A percentile compares a stretch with the other conserved stretches of the same genome.
Conservation (phyloP, 192 early-diverging fungal species). For the Linnemannia hyalina region DNA sequence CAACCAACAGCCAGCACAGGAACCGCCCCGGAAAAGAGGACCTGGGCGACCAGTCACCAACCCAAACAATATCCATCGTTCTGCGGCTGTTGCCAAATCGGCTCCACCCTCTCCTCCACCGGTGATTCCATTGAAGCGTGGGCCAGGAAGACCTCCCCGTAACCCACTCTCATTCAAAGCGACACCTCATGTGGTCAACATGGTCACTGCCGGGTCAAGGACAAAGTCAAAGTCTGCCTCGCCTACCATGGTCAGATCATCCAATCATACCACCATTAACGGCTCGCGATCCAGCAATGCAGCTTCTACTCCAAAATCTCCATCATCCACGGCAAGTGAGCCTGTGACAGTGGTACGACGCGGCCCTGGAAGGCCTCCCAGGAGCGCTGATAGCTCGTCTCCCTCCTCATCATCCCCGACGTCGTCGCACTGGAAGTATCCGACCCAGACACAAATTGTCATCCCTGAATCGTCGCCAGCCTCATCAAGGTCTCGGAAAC, state of each 20-base stretch:
- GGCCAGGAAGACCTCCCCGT: conserved; percentile 55
- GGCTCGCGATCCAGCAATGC: conserved; percentile 3
- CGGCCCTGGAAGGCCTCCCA: conserved; percentile 49
- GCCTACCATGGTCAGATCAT: conserved; percentile 29
- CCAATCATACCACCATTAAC: background rate
- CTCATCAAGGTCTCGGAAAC: conserved; percentile 27
- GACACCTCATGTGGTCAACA: conserved; percentile 1
- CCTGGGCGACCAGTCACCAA: conserved; percentile 33
- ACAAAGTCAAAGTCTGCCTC: conserved; percentile 41
- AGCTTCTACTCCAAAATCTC: conserved; percentile 15
- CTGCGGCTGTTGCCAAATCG: background rate
- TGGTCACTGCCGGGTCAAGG: background rate
- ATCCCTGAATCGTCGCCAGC: background rate
- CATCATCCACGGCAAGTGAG: background rate
- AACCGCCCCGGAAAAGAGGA: conserved; percentile 17
- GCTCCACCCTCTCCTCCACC: conserved; percentile 20
- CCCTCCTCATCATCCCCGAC: background rate
- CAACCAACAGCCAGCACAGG: conserved; percentile 11
- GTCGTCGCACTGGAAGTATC: conserved; percentile 22
- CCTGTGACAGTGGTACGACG: conserved; percentile 6
- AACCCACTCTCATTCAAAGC: conserved; percentile 16
- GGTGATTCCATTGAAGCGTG: conserved; percentile 41
- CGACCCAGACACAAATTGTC: conserved; percentile 1
- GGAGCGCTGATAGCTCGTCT: conserved; percentile 14
- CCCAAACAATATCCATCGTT: background rate